Conservation (phyloP, 176 grass and related monocot genomes). For the Raddia distichophylla region DNA sequence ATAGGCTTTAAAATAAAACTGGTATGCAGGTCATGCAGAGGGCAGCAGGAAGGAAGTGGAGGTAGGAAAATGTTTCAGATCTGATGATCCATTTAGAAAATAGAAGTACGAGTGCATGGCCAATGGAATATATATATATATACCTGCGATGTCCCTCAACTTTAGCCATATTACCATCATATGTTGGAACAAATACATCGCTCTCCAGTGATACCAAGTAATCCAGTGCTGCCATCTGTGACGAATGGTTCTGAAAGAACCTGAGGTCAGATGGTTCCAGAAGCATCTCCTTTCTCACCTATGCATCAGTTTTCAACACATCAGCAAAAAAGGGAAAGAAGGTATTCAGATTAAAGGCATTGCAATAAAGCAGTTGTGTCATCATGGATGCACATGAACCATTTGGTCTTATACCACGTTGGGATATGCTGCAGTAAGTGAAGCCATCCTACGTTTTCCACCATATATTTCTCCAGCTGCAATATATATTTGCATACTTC, state of each 20-base stretch:
- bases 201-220: conserved; percentile 67
- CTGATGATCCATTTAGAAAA: not conserved
- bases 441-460: conserved; percentile 57
- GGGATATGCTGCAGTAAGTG: conserved; percentile 62
- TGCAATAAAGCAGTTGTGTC: not conserved
- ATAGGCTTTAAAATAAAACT: not conserved
- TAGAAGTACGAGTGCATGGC: not conserved
- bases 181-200: conserved; percentile 61
- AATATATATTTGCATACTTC: conserved; percentile 68
- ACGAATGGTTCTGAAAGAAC: conserved; percentile 55
- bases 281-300: conserved; percentile 42
- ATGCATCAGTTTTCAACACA: conserved; percentile 10
- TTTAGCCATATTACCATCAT: conserved; percentile 65
- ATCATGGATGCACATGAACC: not conserved
- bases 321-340: conserved; percentile 16
- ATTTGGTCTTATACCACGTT: conserved; percentile 54
- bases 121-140: conserved; percentile 38
- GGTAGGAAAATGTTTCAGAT: not conserved
- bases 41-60: not conserved
- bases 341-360: not conserved
- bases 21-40: not conserved
- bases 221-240: conserved; percentile 68
- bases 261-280: conserved; percentile 47
- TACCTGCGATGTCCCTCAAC: conserved; percentile 69
- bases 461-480: conserved; percentile 79